Base-by-base conservation (phyloP, 129 eudicot species). In the Oenanthe sinensis region DNA sequence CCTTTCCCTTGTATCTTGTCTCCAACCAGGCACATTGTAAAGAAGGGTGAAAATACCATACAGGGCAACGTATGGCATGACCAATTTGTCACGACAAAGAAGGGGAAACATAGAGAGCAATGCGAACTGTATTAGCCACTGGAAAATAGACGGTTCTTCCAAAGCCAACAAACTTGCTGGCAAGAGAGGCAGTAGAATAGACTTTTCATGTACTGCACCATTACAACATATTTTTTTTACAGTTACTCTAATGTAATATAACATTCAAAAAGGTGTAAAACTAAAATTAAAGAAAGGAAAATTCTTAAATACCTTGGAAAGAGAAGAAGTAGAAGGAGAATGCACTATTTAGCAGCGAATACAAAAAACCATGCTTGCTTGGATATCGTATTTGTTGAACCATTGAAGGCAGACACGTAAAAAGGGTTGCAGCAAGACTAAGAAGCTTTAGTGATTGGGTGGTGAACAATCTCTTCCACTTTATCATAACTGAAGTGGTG, bases 21-120 rank as follows among this genome's bases (percentile, higher is more conserved):
- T 87, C 80, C 87, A 80, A 60, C 87, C 83, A 39, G 98, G 93
- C 10, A 85, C 86, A 83, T 90, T 52, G 87, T 84, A 89, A 73
- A 92, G 46, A 63, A 87, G 90, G 82, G 77, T 60, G 80, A 92
- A 92, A 77, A 95, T 90, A 80, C 89, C 89, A 70, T 85, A 87
- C 40, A 92, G 85, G 40, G 96, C 91, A 36, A 79, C 62, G 77
- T 92, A 95, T 71, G 97, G 90, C 75, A 91, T 67, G 40, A 87
- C 75, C 80, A 95, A 84, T 37, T 91, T 83, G 80, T 95, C 98
- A 7, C 98, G 97, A 50, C 78, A 83, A 36, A 95, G 87, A 37
- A 95, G 94, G 45, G 97, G 98, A 77, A 91, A 95, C 91, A 95
- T 95, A 6, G 99, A 95, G 82, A 95, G 89, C 82, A 95, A 45